Percentiles rank a stretch among this genome's conserved stretches.
Conservation (phyloP, 305 asterid genomes). For the Fraxinus greggii region DNA sequence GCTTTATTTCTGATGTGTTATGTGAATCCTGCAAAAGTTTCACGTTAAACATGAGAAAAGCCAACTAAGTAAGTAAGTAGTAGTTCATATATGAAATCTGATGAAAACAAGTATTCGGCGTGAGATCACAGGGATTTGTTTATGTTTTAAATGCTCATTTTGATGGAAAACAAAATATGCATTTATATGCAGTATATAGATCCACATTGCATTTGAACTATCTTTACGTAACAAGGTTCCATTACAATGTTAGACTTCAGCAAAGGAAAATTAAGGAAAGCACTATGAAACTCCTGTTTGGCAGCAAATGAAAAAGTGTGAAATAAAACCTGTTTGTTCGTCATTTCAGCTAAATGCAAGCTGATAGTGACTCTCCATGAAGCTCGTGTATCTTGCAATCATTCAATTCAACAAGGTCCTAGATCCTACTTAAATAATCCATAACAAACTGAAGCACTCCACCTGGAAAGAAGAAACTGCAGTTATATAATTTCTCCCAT, state of each 20-base stretch:
- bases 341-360: not conserved
- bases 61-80: not conserved
- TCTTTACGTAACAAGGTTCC: not conserved
- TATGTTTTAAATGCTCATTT: not conserved
- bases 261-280: not conserved
- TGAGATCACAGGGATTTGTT: not conserved
- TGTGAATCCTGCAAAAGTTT: not conserved
- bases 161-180: not conserved
- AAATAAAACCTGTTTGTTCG: not conserved
- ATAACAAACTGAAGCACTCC: conserved; percentile 19
- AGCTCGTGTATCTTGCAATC: conserved; percentile 24
- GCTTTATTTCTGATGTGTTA: not conserved
- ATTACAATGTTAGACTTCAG: not conserved
- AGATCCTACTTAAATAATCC: conserved; percentile 14
- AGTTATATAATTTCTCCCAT: conserved; percentile 9
- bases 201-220: not conserved
- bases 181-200: not conserved
- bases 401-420: conserved; percentile 19
- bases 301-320: not conserved
- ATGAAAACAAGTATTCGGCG: not conserved
- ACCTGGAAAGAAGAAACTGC: conserved; percentile 29
- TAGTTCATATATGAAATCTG: not conserved
- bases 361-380: conserved; percentile 35
- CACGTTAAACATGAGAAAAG: not conserved
- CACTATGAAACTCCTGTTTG: not conserved